Evolutionary conservation across 768 basidiomycete species (phyloP).

Genomic region (Mycena amicta): DNA sequence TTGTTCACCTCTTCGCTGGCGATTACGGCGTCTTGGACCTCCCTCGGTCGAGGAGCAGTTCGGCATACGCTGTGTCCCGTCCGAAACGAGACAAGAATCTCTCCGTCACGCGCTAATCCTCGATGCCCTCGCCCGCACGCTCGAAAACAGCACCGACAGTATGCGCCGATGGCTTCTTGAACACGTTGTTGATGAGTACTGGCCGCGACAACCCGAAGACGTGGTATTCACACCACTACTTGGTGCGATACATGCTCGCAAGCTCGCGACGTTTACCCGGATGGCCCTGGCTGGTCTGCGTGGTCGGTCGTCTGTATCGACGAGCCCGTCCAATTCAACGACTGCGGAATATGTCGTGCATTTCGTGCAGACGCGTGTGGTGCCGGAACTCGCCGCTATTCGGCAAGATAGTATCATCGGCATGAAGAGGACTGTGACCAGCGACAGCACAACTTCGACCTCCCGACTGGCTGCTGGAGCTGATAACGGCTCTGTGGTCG

Average conservation of each 20-base stretch:
- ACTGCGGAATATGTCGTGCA: slow-evolving; percentile 22
- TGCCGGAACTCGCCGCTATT: slow-evolving; percentile 52
- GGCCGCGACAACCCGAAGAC: slow-evolving; percentile 41
- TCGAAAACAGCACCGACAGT: slow-evolving; percentile 49
- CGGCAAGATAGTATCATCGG: background rate
- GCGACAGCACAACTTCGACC: slow-evolving; percentile 18
- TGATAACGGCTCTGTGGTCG: background rate
- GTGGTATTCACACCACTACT: slow-evolving; percentile 45
- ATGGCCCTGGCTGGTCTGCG: slow-evolving; percentile 34
- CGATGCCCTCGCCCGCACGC: slow-evolving; percentile 51
- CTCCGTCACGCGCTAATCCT: slow-evolving; percentile 33
- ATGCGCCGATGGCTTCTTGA: slow-evolving; percentile 55
- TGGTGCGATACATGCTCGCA: slow-evolving; percentile 48
- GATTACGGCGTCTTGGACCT: slow-evolving; percentile 17
- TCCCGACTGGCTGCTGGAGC: slow-evolving; percentile 6
- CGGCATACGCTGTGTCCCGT: slow-evolving; percentile 14
- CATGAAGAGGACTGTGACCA: background rate
- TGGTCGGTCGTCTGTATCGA: background rate
- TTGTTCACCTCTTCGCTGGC: slow-evolving; percentile 26
- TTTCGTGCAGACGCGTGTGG: slow-evolving; percentile 41
- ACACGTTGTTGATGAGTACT: slow-evolving; percentile 55
- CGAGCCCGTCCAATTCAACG: slow-evolving; percentile 17
- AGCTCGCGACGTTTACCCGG: slow-evolving; percentile 43
- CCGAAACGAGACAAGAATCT: slow-evolving; percentile 8
- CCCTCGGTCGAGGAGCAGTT: slow-evolving; percentile 19